Base-by-base conservation (phyloP, 2,329 filamentous ascomycete species). In the Chalaropsis ovoidea region DNA sequence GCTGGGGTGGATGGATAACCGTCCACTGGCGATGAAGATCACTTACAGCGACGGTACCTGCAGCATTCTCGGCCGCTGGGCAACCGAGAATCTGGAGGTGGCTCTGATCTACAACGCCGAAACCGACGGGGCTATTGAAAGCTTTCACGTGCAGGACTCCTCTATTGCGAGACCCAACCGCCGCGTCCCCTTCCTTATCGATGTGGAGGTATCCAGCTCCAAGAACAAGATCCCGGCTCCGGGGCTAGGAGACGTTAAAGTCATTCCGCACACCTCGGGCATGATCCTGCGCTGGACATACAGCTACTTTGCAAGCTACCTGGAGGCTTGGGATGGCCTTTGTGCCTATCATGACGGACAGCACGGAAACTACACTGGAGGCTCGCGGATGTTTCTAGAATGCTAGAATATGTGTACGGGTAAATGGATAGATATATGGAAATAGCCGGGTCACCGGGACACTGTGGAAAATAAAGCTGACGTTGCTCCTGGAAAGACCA, bases 281-380 rank as follows among this genome's bases (percentile, higher is more conserved):
- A 47, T 35, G 13, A n/a, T 49, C 27, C 17, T 62, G 43, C 61
- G 61, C 24, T 49, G 61, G 61, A 62, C 42, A 11, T 47, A 39
- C 10, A 43, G 45, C 41, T 49, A 47, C 15, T 62, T 31, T 13
- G 42, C 7, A 11, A 19, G 19, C 42, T 31, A 31, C 17, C 19
- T 62, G n/a, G 61, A 62, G 24, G 41, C 19, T 45, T 62, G 24
- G 24, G n/a, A 35, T 47, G 61, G 61, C 10, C 61, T 19, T 19
- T 47, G 24, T 27, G 42, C 45, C 61, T 47, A 35, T 19, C 45
- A 19, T 31, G 61, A 49, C 17, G 60, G 39, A 7, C 39, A 7
- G 19, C 13, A 31, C 1, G 60, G 60, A 39, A 19, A 17, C 35
- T 47, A 35, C 8, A 47, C 41, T 17, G n/a, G 17, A 3, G 41